Evolutionary conservation across 805 yeast genomes (phyloP).

Genomic region (Candida tammaniensis): DNA sequence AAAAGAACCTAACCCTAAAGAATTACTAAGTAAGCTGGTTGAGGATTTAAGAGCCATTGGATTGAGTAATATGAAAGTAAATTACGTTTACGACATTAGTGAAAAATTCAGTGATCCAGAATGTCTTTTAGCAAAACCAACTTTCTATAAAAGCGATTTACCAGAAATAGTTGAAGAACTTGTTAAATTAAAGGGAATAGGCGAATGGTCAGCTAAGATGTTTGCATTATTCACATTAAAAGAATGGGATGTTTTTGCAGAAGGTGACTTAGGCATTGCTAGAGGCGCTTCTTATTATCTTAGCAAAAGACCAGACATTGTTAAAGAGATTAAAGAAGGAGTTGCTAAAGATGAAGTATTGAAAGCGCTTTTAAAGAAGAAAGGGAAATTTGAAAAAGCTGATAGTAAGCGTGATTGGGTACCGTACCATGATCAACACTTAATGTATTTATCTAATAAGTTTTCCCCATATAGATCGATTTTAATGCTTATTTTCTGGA

Average conservation of each 20-base stretch:
- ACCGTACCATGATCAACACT: conserved; percentile 59
- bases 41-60: conserved; percentile 64
- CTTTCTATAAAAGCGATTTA: conserved; percentile 36
- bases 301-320: conserved; percentile 44
- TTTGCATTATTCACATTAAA: conserved; percentile 69
- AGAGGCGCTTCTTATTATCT: conserved; percentile 73
- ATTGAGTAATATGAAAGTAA: conserved; percentile 62
- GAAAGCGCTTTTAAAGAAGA: conserved; percentile 28
- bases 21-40: conserved; percentile 35
- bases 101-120: conserved; percentile 45
- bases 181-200: conserved; percentile 64
- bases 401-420: conserved; percentile 58
- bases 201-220: conserved; percentile 89
- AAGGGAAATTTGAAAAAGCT: conserved; percentile 36
- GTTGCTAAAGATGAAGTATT: conserved; percentile 31
- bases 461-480: conserved; percentile 68
- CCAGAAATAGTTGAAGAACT: conserved; percentile 49
- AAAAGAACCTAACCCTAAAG: conserved; percentile 49
- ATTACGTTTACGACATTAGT: conserved; percentile 57
- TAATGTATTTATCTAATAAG: conserved; percentile 51
- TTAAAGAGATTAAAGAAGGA: conserved; percentile 39
- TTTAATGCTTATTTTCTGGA: conserved; percentile 74
- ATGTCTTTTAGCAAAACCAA: conserved; percentile 26
- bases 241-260: conserved; percentile 68
- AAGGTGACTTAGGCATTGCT: conserved; percentile 81